Percentiles rank a stretch among this genome's conserved stretches.
Evolutionary conservation across 306 rosid genomes (phyloP).

Genomic region (Citrullus amarus): DNA sequence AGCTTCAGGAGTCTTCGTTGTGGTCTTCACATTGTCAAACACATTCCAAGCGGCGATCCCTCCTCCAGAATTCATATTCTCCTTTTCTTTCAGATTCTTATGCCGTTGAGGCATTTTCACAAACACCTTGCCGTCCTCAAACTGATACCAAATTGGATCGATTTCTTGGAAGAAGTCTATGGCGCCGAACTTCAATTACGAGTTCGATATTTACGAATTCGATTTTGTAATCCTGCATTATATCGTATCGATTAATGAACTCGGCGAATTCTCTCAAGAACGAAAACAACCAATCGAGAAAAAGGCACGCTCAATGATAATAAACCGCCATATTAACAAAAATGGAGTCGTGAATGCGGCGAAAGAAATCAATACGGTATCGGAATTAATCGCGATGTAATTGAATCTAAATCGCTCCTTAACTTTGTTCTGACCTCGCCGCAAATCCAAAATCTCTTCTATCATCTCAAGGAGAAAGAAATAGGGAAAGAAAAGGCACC

Average conservation of each 20-base stretch:
- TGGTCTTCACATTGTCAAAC: constrained; percentile 51
- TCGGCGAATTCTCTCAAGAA: background rate
- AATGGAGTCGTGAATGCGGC: background rate
- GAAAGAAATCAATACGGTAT: background rate
- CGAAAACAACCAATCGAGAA: background rate
- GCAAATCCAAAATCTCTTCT: background rate
- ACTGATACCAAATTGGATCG: background rate
- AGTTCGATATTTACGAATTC: background rate
- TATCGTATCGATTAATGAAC: background rate
- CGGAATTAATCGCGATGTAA: background rate
- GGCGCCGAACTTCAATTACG: background rate
- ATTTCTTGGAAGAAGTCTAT: background rate
- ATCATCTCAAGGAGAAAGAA: background rate
- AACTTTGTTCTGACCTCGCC: too few relatives aligned
- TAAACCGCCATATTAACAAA: background rate
- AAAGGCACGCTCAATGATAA: background rate
- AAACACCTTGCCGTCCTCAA: background rate
- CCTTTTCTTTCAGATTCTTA: background rate
- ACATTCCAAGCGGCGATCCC: constrained; percentile 43
- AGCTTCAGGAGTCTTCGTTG: constrained; percentile 64
- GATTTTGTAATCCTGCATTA: background rate
- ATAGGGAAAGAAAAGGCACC: background rate
- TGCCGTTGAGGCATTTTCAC: background rate
- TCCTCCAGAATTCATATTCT: constrained; percentile 24
- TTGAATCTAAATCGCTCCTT: too few relatives aligned